Conservation (phyloP, 257 asterid species). For the Fraxinus cuspidata region DNA sequence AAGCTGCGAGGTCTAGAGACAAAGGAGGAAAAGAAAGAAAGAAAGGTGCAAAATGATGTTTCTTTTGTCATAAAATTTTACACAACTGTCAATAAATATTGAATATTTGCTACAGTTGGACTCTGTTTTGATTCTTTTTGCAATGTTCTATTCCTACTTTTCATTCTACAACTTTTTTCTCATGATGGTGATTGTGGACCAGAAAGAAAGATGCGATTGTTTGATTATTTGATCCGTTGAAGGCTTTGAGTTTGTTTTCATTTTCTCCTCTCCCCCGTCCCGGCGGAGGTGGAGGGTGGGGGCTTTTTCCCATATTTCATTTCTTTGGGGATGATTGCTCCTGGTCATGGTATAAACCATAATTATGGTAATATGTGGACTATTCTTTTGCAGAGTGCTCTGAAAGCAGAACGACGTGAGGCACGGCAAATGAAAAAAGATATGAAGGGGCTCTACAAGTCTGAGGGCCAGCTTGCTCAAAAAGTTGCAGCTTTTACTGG, state of each 20-base stretch:
- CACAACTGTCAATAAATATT: constrained; percentile 5
- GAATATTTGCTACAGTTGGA: background rate
- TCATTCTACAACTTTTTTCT: background rate
- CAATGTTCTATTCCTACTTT: background rate
- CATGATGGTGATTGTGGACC: background rate
- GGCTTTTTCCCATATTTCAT: background rate
- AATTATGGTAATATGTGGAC: background rate
- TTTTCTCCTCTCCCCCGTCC: background rate
- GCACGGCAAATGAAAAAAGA: constrained; percentile 83
- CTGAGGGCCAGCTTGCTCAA: constrained; percentile 82
- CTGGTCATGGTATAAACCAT: background rate
- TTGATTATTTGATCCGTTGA: background rate
- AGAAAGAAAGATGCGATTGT: background rate
- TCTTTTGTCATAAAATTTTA: background rate
- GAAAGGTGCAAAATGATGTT: constrained; percentile 55
- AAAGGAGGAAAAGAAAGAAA: constrained; percentile 94
- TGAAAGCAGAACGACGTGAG: constrained; percentile 86
- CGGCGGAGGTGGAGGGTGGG: background rate
- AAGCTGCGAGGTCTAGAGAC: constrained; percentile 74
- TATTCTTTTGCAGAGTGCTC: constrained; percentile 64
- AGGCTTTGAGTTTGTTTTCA: background rate
- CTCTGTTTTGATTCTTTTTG: background rate
- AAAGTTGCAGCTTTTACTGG: constrained; percentile 88
- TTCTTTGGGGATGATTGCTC: background rate
- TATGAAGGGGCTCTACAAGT: constrained; percentile 66